Evolutionary conservation across 805 yeast species (phyloP).

Genomic region (Starmerella apis): DNA sequence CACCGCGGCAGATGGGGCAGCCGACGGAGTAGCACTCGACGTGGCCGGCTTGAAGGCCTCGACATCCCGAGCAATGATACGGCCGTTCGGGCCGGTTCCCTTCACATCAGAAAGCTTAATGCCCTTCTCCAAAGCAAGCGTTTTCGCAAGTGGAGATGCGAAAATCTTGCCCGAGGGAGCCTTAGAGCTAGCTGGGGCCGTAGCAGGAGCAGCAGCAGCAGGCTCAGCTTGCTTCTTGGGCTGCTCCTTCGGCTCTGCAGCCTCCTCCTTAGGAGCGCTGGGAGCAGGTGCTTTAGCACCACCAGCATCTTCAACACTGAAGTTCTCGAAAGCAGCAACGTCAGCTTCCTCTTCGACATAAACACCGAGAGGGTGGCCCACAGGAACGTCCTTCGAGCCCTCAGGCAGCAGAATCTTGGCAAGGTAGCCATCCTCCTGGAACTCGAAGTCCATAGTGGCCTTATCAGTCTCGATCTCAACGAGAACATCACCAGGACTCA

Average conservation of each 20-base stretch:
- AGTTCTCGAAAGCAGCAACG: constrained; percentile 78
- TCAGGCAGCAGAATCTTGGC: constrained; percentile 61
- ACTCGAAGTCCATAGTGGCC: constrained; percentile 96
- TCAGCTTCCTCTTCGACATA: constrained; percentile 79
- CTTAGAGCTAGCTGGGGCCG: constrained; percentile 6
- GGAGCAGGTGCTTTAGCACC: constrained; percentile 38
- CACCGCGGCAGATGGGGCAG: constrained; percentile 44
- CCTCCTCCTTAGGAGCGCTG: constrained; percentile 25
- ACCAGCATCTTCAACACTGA: constrained; percentile 66
- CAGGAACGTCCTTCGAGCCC: constrained; percentile 78
- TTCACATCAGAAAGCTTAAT: constrained; percentile 69
- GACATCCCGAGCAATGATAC: constrained; percentile 84
- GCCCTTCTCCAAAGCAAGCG: constrained; percentile 85
- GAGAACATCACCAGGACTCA: constrained; percentile 83
- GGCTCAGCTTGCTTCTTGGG: constrained; percentile 22
- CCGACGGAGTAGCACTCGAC: constrained; percentile 30
- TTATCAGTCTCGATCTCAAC: constrained; percentile 98
- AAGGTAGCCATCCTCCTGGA: constrained; percentile 88
- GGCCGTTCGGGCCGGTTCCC: constrained; percentile 93
- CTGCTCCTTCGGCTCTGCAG: constrained; percentile 16
- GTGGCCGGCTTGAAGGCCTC: constrained; percentile 52
- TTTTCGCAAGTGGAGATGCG: constrained; percentile 93
- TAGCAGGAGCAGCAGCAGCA: constrained; percentile 10
- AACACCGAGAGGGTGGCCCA: constrained; percentile 92
- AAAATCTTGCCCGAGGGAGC: constrained; percentile 54